Evolutionary conservation across 768 basidiomycete species (phyloP).

Genomic region (Phanerochaete sordida): DNA sequence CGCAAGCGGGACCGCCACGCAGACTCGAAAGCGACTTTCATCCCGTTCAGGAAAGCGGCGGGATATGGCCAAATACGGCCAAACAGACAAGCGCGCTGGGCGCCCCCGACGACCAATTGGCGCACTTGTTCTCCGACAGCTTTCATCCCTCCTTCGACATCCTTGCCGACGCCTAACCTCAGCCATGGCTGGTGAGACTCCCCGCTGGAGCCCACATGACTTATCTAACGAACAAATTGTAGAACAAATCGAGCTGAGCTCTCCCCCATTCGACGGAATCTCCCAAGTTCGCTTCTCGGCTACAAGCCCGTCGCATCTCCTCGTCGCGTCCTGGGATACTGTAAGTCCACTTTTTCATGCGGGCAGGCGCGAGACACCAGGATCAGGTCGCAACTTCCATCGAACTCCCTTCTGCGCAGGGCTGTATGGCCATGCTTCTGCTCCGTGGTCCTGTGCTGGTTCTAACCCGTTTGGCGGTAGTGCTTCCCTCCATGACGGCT

Average conservation of each 20-base stretch:
- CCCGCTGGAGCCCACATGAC: too few relatives aligned
- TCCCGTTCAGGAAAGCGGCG: background rate
- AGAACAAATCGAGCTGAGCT: slow-evolving; percentile 44
- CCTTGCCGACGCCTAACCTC: background rate
- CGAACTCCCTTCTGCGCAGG: background rate
- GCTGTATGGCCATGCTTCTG: background rate
- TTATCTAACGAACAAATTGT: background rate
- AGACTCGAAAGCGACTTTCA: too few relatives aligned
- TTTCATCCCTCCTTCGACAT: background rate
- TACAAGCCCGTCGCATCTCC: slow-evolving; percentile 67
- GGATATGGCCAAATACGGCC: background rate
- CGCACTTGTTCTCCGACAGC: background rate
- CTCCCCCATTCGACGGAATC: slow-evolving; percentile 83
- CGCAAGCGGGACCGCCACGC: too few relatives aligned
- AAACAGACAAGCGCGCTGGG: background rate
- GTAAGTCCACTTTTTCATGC: slow-evolving; percentile 32
- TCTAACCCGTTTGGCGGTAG: background rate
- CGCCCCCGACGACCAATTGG: background rate
- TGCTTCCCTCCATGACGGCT: background rate
- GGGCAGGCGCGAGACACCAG: background rate
- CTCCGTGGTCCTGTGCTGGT: background rate
- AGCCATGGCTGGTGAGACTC: slow-evolving; percentile 5
- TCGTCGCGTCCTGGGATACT: slow-evolving; percentile 92
- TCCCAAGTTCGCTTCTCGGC: slow-evolving; percentile 82
- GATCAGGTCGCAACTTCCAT: background rate